Conservation (phyloP, 2,329 filamentous ascomycete species). For the Cercospora janseana region DNA sequence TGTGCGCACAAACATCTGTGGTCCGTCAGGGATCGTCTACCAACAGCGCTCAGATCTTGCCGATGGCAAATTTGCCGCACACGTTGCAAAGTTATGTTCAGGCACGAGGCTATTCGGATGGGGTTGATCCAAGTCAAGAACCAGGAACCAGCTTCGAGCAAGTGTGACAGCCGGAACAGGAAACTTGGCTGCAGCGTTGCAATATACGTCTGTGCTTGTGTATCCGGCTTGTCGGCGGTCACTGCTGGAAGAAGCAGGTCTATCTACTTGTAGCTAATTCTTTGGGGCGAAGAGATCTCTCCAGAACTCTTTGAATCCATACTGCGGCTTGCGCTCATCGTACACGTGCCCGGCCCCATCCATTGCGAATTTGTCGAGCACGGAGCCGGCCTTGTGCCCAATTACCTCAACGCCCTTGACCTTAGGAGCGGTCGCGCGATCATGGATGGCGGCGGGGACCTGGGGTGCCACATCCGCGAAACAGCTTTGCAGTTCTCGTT, state of each 20-base stretch:
- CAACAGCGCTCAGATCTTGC: too few relatives aligned
- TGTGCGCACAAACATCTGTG: too few relatives aligned
- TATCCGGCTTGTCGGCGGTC: background rate
- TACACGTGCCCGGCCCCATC: constrained; percentile 60
- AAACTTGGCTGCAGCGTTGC: too few relatives aligned
- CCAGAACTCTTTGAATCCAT: constrained; percentile 89
- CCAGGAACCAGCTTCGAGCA: too few relatives aligned
- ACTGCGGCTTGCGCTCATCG: constrained; percentile 72
- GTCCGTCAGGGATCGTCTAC: too few relatives aligned
- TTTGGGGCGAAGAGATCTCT: constrained; percentile 64
- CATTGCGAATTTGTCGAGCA: constrained; percentile 62
- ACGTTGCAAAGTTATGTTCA: too few relatives aligned
- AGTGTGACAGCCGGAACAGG: too few relatives aligned
- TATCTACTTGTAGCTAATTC: background rate
- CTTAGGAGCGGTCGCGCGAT: constrained; percentile 58
- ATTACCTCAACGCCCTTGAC: constrained; percentile 43
- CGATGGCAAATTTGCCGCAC: too few relatives aligned
- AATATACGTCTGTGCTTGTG: too few relatives aligned
- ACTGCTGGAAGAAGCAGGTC: background rate
- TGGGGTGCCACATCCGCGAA: constrained; percentile 82
- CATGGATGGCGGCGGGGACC: constrained; percentile 68
- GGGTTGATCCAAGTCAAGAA: too few relatives aligned
- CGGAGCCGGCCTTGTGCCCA: constrained; percentile 48
- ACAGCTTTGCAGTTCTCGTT: constrained; percentile 76
- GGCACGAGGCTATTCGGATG: too few relatives aligned